Conservation (phyloP, 1,284 basidiomycete genomes). For the Cryptococcus floricola region DNA sequence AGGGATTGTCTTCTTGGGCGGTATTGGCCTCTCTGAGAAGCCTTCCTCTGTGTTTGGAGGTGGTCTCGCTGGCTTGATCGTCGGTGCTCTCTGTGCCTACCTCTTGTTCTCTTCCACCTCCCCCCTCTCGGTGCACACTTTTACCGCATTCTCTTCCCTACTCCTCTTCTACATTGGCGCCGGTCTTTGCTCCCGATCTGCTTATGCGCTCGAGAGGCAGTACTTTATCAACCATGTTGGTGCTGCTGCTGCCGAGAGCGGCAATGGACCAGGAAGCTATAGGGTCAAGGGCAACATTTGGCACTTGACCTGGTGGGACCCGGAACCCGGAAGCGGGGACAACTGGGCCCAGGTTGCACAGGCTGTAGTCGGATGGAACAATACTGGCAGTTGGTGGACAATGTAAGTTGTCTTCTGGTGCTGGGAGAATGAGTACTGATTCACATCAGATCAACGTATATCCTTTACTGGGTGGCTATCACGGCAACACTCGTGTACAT, state of each 20-base stretch:
- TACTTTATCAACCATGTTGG: conserved; percentile 65
- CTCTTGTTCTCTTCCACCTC: conserved; percentile 30
- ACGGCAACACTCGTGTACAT: conserved; percentile 59
- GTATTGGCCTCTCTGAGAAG: conserved; percentile 52
- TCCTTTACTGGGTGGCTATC: conserved; percentile 70
- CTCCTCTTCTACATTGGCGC: conserved; percentile 81
- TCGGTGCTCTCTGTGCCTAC: conserved; percentile 56
- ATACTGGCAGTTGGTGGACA: conserved; percentile 56
- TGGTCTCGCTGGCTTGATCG: conserved; percentile 69
- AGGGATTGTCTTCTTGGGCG: conserved; percentile 83
- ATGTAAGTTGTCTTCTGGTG: conserved; percentile 49
- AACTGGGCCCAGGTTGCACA: conserved; percentile 38
- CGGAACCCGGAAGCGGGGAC: conserved; percentile 57
- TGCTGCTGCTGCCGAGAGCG: conserved; percentile 65
- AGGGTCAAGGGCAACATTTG: conserved; percentile 73
- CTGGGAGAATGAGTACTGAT: background rate
- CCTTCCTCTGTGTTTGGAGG: conserved; percentile 18
- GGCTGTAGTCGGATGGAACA: conserved; percentile 42
- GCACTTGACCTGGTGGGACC: conserved; percentile 76
- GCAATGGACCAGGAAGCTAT: conserved; percentile 76
- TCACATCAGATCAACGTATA: conserved; percentile 52
- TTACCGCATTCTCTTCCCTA: conserved; percentile 78
- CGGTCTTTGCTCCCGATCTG: conserved; percentile 71
- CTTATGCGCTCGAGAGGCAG: conserved; percentile 64
- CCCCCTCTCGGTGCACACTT: conserved; percentile 57